Evolutionary conservation across 108 stramenopile species (phyloP).

Genomic region (Conticribra guillardii): DNA sequence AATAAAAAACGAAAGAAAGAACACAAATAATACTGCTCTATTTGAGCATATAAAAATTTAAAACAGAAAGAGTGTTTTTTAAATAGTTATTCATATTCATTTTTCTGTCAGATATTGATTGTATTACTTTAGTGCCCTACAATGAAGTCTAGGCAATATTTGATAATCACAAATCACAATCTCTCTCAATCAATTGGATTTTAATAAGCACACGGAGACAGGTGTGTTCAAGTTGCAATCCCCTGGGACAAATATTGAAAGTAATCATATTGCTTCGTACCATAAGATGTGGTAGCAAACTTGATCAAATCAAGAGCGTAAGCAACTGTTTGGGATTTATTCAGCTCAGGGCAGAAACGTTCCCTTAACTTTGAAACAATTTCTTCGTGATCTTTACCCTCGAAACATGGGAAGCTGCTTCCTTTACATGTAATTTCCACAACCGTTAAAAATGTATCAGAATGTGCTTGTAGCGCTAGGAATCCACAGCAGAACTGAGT

Average conservation of each 20-base stretch:
- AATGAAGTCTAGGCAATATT: too few relatives aligned
- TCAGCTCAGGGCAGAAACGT: slow-evolving; percentile 81
- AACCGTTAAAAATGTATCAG: slow-evolving; percentile 82
- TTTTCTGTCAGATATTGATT: too few relatives aligned
- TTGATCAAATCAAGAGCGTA: slow-evolving; percentile 89
- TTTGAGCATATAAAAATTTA: too few relatives aligned
- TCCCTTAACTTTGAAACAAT: slow-evolving; percentile 79
- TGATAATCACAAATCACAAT: too few relatives aligned
- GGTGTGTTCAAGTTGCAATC: slow-evolving; percentile 82
- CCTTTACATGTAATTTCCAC: slow-evolving; percentile 90
- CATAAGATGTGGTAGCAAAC: slow-evolving; percentile 82
- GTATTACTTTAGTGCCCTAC: too few relatives aligned
- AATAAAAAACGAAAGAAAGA: too few relatives aligned
- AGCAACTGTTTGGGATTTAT: slow-evolving; percentile 89
- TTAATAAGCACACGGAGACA: too few relatives aligned
- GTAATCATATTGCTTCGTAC: slow-evolving; percentile 93
- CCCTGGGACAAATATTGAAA: slow-evolving; percentile 94
- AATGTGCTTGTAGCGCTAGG: slow-evolving; percentile 93
- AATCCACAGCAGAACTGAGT: slow-evolving; percentile 95
- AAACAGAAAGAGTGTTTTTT: too few relatives aligned
- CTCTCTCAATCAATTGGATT: too few relatives aligned
- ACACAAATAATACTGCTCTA: too few relatives aligned
- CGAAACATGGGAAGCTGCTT: slow-evolving; percentile 94
- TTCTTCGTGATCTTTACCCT: slow-evolving; percentile 77
- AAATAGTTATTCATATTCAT: too few relatives aligned